Conservation (phyloP, 306 rosid species). For the Calophaca sinica region DNA sequence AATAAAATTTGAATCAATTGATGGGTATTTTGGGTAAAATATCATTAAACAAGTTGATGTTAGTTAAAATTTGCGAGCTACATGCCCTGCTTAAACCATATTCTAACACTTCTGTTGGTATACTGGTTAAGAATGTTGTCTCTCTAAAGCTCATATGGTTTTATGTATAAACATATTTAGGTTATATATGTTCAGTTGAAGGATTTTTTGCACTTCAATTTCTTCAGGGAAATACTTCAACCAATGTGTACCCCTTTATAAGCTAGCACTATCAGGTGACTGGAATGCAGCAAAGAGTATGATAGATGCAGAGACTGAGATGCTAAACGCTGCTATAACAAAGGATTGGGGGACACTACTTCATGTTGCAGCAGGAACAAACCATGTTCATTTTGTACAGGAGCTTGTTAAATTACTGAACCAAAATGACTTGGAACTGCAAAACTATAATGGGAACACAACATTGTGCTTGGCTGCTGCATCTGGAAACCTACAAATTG, state of each 20-base stretch:
- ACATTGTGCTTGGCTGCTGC: conserved; percentile 46
- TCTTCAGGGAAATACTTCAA: conserved; percentile 30
- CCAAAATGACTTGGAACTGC: conserved; percentile 37
- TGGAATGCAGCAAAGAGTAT: conserved; percentile 45
- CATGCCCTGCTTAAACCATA: too few relatives aligned
- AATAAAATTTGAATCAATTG: too few relatives aligned
- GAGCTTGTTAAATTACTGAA: conserved; percentile 37
- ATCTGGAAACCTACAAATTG: conserved; percentile 42
- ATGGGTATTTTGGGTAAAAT: too few relatives aligned
- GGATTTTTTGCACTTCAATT: not conserved
- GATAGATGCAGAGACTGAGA: conserved; percentile 21
- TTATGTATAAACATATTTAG: not conserved
- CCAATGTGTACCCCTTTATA: conserved; percentile 51
- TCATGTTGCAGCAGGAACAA: conserved; percentile 50
- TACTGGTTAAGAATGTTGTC: too few relatives aligned
- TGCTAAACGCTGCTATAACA: conserved; percentile 44
- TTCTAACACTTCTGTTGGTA: too few relatives aligned
- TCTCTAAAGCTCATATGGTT: too few relatives aligned
- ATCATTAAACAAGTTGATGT: too few relatives aligned
- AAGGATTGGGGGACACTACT: conserved; percentile 42
- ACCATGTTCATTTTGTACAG: conserved; percentile 46
- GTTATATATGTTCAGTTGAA: not conserved
- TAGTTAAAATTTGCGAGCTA: too few relatives aligned
- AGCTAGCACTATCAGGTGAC: conserved; percentile 46
- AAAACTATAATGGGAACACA: conserved; percentile 41